Evolutionary conservation across 306 rosid genomes (phyloP), one percentile per base, ranked within the genome.

Genomic region (Dalbergia oliveri): DNA sequence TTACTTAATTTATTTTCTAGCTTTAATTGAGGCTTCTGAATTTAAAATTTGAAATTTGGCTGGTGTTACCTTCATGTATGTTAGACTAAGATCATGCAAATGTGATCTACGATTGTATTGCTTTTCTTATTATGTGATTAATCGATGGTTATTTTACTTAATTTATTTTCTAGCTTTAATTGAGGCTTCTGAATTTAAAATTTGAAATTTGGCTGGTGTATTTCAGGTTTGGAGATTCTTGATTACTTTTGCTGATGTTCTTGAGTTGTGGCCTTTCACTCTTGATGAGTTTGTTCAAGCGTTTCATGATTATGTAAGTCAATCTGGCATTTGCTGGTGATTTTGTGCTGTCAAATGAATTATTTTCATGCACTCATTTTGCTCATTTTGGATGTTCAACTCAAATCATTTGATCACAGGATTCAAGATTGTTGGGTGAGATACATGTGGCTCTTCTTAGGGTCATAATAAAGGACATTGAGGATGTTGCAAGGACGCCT

Each of bases 401-500:
- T 75, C 26, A 67, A 85, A 59, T 66, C 34, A 35, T 68, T 53
- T 83, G 81, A 85, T 88, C 66, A 77, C 89, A 96, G 99, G 99
- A 96, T 87, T 90, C 99, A 50, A 96, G 99, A 90, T 87, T 95
- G 88, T 80, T 91, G 79, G 94, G 96, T 18, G 99, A 95, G 93
- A 90, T 95, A 88, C 97, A 93, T 84, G 91, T 93, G 84, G 84
- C 97, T 75, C 90, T 95, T 83, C 87, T 95, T 70, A 90, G 88
- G 87, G 87, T 91, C 85, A 85, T 91, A 78, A 90, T 96, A 80
- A 96, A 96, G 87, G 99, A 96, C 82, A 93, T 96, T 57, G 99
- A 93, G 87, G 98, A 96, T 90, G 99, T 96, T 87, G 97, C 99
- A 57, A 90, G 99, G 85, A 93, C 97, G 66, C 99, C 98, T 60